These are phyloP conservation scores for Ogataea ganodermae DNA, from an alignment of 805 yeast genomes.

Conservation along the genomic window DNA sequence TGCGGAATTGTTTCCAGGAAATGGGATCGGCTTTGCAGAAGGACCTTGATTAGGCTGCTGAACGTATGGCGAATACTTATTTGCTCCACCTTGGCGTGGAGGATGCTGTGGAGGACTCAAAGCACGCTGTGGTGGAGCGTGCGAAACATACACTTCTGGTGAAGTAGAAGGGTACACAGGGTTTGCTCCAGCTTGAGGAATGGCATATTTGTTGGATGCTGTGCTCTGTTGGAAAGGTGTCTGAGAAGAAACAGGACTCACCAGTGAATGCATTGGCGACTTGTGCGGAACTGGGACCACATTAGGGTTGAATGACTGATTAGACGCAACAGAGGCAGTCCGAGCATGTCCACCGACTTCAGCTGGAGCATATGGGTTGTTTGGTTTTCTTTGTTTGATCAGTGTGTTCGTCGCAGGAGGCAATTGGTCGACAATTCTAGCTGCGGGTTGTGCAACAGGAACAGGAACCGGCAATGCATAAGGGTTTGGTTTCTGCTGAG, in stretches of 20 bases:
- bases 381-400: slow-evolving; percentile 12
- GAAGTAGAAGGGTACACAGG: slow-evolving; percentile 5
- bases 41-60: slow-evolving; percentile 7
- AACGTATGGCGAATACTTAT: slow-evolving; percentile 24
- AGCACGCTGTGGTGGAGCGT: slow-evolving; percentile 5
- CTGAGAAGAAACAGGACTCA: slow-evolving; percentile 16
- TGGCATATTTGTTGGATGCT: slow-evolving; percentile 5
- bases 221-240: not conserved
- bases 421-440: not conserved
- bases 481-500: slow-evolving; percentile 32
- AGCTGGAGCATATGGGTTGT: slow-evolving; percentile 37
- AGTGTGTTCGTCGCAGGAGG: not conserved
- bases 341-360: slow-evolving; percentile 35
- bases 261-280: slow-evolving; percentile 21
- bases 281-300: slow-evolving; percentile 34
- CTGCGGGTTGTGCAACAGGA: not conserved
- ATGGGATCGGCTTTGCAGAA: slow-evolving; percentile 10
- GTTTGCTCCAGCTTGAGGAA: not conserved
- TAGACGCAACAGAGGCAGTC: slow-evolving; percentile 24
- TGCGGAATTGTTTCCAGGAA: slow-evolving; percentile 2
- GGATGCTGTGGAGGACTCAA: slow-evolving; percentile 2
- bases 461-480: slow-evolving; percentile 25
- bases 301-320: slow-evolving; percentile 29
- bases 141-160: not conserved
- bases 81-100: slow-evolving; percentile 1